Percentiles rank a stretch among this genome's conserved stretches.
Evolutionary conservation across 1,284 basidiomycete genomes (phyloP).

Genomic region (Cystobasidiaceae sp.): DNA sequence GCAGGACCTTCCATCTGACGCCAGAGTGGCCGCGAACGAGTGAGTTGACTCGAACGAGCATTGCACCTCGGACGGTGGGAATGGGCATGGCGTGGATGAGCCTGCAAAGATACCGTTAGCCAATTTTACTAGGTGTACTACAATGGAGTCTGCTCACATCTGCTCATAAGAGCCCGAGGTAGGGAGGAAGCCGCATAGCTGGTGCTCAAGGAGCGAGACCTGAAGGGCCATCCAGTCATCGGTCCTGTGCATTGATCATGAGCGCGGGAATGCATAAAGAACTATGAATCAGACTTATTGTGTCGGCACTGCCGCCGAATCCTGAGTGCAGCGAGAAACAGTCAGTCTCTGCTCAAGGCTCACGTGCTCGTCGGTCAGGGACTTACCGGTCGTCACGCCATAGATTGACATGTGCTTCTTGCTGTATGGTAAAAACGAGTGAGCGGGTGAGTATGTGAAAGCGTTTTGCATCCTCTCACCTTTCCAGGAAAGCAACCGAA

Average conservation of each 20-base stretch:
- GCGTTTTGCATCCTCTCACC: conserved; percentile 16
- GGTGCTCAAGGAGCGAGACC: conserved; percentile 64
- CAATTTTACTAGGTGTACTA: too few species aligned
- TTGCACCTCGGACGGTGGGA: conserved; percentile 81
- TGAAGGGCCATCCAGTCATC: conserved; percentile 63
- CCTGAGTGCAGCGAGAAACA: not conserved
- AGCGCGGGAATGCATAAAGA: conserved; percentile 52
- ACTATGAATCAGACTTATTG: conserved; percentile 34
- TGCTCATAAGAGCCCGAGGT: conserved; percentile 46
- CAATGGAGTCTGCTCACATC: conserved; percentile 35
- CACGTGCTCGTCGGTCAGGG: not conserved
- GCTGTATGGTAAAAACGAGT: too few species aligned
- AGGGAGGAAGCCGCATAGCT: conserved; percentile 64
- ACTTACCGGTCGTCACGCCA: conserved; percentile 65
- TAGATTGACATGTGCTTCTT: conserved; percentile 52
- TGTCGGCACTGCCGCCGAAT: conserved; percentile 29
- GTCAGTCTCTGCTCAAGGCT: not conserved
- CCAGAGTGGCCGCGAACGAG: conserved; percentile 73
- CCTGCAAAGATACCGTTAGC: too few species aligned
- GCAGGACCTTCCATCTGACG: conserved; percentile 70
- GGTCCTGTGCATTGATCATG: conserved; percentile 50
- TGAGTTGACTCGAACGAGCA: conserved; percentile 78
- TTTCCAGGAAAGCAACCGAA: conserved; percentile 39
- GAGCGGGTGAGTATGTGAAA: not conserved
- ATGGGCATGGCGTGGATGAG: conserved; percentile 66